Conservation (phyloP, 2,329 filamentous ascomycete species). For the Fusarium sp. region DNA sequence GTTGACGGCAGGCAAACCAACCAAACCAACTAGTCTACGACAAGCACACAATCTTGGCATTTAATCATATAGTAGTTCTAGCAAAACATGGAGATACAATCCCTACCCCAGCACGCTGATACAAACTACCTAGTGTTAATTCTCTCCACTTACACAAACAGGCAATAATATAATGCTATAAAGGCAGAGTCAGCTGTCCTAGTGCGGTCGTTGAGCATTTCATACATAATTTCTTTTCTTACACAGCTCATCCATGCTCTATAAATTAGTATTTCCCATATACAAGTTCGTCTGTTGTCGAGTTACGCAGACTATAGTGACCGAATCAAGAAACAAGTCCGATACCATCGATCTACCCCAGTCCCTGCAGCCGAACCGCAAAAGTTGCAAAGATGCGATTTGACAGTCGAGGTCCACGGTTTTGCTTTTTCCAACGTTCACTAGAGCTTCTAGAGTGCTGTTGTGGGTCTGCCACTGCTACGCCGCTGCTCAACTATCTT, state of each 20-base stretch:
- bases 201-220: background rate
- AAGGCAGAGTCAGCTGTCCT: background rate
- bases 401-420: background rate
- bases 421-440: conserved; percentile 19
- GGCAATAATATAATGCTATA: background rate
- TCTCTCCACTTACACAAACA: background rate
- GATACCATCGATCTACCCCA: conserved; percentile 2
- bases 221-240: background rate
- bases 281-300: background rate
- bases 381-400: conserved; percentile 6
- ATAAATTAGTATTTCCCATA: background rate
- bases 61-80: background rate
- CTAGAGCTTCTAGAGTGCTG: background rate
- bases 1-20: background rate
- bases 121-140: background rate
- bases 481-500: background rate
- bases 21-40: background rate
- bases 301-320: background rate
- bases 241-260: background rate
- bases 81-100: background rate
- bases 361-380: background rate
- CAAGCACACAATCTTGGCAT: background rate
- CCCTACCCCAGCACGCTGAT: background rate
- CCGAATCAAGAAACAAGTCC: conserved; percentile 9
- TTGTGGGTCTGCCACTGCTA: conserved; percentile 15